Evolutionary conservation across 352 stramenopile species (phyloP).

Genomic region (Phytophthora pinifolia): DNA sequence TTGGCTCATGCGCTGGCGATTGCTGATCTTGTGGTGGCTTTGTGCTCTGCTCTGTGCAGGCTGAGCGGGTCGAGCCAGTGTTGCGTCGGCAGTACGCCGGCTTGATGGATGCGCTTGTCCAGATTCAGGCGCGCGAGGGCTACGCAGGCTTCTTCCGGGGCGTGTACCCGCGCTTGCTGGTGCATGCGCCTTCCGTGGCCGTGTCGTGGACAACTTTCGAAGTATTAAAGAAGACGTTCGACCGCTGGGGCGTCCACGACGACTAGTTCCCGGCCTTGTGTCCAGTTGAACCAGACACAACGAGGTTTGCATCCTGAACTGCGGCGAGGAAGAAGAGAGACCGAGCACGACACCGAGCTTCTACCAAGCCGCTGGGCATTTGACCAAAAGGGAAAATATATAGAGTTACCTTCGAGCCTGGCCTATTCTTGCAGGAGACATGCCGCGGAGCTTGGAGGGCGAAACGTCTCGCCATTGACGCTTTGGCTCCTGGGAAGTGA

Average conservation of each 20-base stretch:
- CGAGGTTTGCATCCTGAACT: slow-evolving; percentile 24
- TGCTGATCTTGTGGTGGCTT: slow-evolving; percentile 5
- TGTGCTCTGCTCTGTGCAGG: slow-evolving; percentile 8
- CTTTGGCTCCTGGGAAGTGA: too few relatives aligned
- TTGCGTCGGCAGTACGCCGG: slow-evolving; percentile 73
- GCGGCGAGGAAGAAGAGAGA: slow-evolving; percentile 15
- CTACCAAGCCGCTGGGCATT: slow-evolving; percentile 18
- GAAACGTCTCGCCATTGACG: slow-evolving; percentile 19
- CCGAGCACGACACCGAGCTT: slow-evolving; percentile 12
- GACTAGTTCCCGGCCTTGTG: slow-evolving; percentile 28
- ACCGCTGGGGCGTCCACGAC: slow-evolving; percentile 38
- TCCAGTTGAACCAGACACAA: slow-evolving; percentile 21
- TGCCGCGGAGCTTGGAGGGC: background rate
- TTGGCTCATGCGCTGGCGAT: background rate
- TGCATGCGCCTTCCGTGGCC: slow-evolving; percentile 96
- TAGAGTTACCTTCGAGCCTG: slow-evolving; percentile 32
- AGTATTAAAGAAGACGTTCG: slow-evolving; percentile 90
- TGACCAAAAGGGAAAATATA: slow-evolving; percentile 40
- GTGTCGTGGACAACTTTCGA: slow-evolving; percentile 99
- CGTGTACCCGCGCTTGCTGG: slow-evolving; percentile 91
- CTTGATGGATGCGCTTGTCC: slow-evolving; percentile 68
- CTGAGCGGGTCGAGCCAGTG: slow-evolving; percentile 42
- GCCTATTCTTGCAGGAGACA: too few relatives aligned
- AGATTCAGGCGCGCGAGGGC: slow-evolving; percentile 95
- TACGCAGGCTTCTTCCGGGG: slow-evolving; percentile 94